A percentile compares a stretch with the other conserved stretches of the same genome.
phyloP scores from a whole-genome alignment of 1,284 basidiomycete genomes.

The Leucoagaricus sp. region DNA sequence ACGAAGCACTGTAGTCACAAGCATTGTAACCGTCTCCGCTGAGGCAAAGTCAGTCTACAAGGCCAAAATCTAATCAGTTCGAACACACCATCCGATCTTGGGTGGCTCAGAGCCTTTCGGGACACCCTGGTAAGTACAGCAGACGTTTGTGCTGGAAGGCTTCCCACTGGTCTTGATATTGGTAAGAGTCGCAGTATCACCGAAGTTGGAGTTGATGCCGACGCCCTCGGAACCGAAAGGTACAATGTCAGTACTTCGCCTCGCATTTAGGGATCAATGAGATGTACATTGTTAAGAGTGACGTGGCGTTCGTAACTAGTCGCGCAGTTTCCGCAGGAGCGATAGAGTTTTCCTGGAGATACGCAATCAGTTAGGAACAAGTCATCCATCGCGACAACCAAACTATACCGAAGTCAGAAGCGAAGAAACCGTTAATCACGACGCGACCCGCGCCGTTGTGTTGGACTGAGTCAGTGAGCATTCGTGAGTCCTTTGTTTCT shows the following conservation, averaged over 20 bases:
- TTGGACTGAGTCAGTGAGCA: too few species aligned
- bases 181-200: slow-evolving; percentile 27
- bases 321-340: slow-evolving; percentile 27
- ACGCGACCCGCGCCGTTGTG: slow-evolving; percentile 28
- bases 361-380: not conserved
- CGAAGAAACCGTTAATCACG: slow-evolving; percentile 27
- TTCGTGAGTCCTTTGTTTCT: not conserved
- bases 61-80: not conserved
- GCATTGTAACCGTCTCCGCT: slow-evolving; percentile 22
- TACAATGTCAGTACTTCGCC: too few species aligned
- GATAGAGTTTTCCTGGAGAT: slow-evolving; percentile 26
- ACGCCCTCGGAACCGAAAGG: slow-evolving; percentile 26
- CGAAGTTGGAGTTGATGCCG: slow-evolving; percentile 29
- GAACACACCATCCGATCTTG: slow-evolving; percentile 29
- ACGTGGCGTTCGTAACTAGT: slow-evolving; percentile 25
- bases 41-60: not conserved
- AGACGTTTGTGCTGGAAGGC: slow-evolving; percentile 23
- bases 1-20: slow-evolving; percentile 20
- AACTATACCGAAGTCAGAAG: slow-evolving; percentile 23
- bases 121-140: slow-evolving; percentile 28
- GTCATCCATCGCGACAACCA: not conserved
- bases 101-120: slow-evolving; percentile 23
- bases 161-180: slow-evolving; percentile 27
- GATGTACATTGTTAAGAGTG: slow-evolving; percentile 23
- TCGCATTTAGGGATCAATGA: not conserved